Base-by-base conservation (phyloP, 768 basidiomycete species). In the Lanmaoa rubissima region DNA sequence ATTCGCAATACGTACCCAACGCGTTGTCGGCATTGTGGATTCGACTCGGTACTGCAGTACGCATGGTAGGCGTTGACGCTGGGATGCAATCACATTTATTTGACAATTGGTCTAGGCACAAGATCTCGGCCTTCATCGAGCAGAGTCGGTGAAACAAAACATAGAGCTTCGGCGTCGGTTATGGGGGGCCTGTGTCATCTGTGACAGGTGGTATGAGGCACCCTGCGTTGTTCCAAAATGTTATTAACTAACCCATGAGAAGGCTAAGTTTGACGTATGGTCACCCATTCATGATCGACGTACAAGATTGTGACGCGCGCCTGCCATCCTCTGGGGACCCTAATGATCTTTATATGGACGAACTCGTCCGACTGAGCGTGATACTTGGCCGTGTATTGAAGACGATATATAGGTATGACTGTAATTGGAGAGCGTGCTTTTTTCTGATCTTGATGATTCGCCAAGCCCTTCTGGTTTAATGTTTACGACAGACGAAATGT, bases 171-270 rank as follows among this genome's bases (percentile, higher is more conserved):
- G 94, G 51, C 82, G 97, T 57, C 82, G 97, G 51, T 77, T 99
- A 38, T 99, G 97, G 97, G 92, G 87, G 24, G 87, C 87, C 39
- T 98, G 96, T 75, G 86, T 98, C 53, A 92, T 98, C 63, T 87
- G 88, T 63, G 96, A 99, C 73, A 80, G 96, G 75, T 97, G 94
- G 91, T 92, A 75, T 62, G 80, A 21, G 55, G 42, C 53, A 17
- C n/a, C 48, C 53, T 43, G 12, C 32, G 53, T 62, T 58, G 49
- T 31, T 26, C 21, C 5, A 17, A 38, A 34, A 41, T 35, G 34
- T 45, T 11, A 38, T 57, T 4, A 36, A 43, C 52, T 56, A 21
- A 67, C 48, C 52, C 44, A 34, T 46, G 54, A 50, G 17, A 66
- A 92, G 91, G 92, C 82, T 87, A 53, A 92, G 90, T 67, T 77